Percentiles rank a stretch among this genome's conserved stretches.
Conservation (phyloP, 306 rosid species). For the Vigna mungo region DNA sequence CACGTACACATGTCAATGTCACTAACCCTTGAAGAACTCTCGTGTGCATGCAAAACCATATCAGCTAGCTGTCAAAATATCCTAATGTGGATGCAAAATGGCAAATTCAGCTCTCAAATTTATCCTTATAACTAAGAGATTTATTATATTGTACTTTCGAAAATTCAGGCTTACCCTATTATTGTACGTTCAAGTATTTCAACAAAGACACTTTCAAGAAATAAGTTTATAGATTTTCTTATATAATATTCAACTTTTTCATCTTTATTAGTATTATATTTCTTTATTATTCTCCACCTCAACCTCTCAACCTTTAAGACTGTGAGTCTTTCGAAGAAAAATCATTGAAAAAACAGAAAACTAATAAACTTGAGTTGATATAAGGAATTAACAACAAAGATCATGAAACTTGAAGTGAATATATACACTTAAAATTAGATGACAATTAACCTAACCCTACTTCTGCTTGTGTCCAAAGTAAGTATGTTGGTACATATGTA, state of each 20-base stretch:
- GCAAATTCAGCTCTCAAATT: conserved; percentile 13
- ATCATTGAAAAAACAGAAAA: no score
- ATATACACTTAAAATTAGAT: not conserved
- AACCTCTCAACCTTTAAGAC: not conserved
- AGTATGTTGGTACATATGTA: not conserved
- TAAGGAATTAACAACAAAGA: no score
- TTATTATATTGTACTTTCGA: not conserved
- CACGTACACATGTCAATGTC: conserved; percentile 40
- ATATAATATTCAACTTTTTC: no score
- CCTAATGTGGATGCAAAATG: conserved; percentile 1
- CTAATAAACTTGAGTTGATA: no score
- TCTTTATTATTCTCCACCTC: not conserved
- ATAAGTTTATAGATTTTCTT: no score
- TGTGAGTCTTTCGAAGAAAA: no score
- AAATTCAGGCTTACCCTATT: not conserved
- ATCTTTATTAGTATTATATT: no score
- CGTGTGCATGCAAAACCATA: conserved; percentile 42
- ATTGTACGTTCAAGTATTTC: not conserved
- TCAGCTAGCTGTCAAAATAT: conserved; percentile 41
- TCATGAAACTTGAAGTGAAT: not conserved
- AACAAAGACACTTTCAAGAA: no score
- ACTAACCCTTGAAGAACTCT: conserved; percentile 11
- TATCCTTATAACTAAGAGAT: not conserved
- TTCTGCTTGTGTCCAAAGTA: not conserved
- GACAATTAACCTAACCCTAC: not conserved